Base-by-base conservation (phyloP, 106 monocot species). In the Xerophyta viscosa region DNA sequence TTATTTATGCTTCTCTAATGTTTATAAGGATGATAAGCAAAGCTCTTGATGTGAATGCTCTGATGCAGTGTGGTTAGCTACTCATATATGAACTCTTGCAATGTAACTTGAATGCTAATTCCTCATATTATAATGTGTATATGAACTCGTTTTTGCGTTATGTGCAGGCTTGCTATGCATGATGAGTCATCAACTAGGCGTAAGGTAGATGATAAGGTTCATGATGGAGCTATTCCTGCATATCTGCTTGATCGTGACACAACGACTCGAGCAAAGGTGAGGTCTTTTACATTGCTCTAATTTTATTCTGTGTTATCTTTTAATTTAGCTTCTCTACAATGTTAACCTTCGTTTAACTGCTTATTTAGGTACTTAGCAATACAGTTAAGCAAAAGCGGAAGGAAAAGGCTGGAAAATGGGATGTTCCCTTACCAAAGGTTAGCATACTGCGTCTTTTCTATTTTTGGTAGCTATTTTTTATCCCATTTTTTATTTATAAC, bases 341-440 rank as follows among this genome's bases (percentile, higher is more conserved):
- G 22, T 46, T 41, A 39, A 12, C 13, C 13, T 39, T 39, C 1
- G 7, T 2, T 39, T 10, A 7, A 2, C 10, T 39, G 39, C 2
- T 39, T 2, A 8, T 39, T 12, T 39, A 96, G 94, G 81, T 96
- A 64, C 67, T 96, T 17, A 96, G 88, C 75, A 96, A 96, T 48
- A 88, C 84, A 11, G 76, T 96, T 29, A 96, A 88, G 58, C 94
- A 96, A 49, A 96, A 96, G 58, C 81, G 94, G 64, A 96, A 88
- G 59, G 88, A 96, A 52, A 96, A 88, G 51, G 94, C 94, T 46
- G 88, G 88, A 28, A 96, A 81, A 73, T 88, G 88, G 94, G 94
- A 88, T 14, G 88, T 96, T 56, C 94, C 94, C 24, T 55, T 96
- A 44, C 88, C 88, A 37, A 87, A 77, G 66, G 82, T 81, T 31